Evolutionary conservation across 1,284 basidiomycete species (phyloP).

Genomic region (Malassezia sympodialis): DNA sequence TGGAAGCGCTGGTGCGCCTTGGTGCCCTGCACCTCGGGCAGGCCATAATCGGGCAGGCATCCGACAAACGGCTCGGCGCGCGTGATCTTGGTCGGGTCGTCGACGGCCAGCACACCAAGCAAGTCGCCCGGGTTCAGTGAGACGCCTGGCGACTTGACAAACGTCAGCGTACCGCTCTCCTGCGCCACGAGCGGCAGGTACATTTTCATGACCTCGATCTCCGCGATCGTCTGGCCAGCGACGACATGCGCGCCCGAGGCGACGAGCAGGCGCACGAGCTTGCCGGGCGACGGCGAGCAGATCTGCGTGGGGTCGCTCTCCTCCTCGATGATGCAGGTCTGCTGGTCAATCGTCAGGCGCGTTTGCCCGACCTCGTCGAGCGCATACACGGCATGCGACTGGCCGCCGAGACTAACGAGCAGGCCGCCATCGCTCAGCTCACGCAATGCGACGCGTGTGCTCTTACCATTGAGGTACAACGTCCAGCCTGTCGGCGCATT

Average conservation of each 20-base stretch:
- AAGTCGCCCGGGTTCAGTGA: constrained; percentile 96
- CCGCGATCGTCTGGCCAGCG: constrained; percentile 91
- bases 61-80: constrained; percentile 97
- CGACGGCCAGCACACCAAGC: constrained; percentile 88
- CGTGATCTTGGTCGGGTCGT: constrained; percentile 91
- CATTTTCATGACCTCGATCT: constrained; percentile 63
- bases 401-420: constrained; percentile 78
- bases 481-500: constrained; percentile 82
- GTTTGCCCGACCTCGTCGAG: constrained; percentile 75
- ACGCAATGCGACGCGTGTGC: constrained; percentile 49
- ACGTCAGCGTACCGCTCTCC: constrained; percentile 70
- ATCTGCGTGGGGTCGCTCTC: constrained; percentile 98
- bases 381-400: constrained; percentile 97
- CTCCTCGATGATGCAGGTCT: constrained; percentile 96
- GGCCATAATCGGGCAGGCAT: constrained; percentile 57
- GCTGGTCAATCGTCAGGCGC: constrained; percentile 79
- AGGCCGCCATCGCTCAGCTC: constrained; percentile 90
- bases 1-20: constrained; percentile 82
- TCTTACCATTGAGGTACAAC: constrained; percentile 79
- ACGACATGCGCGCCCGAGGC: constrained; percentile 95
- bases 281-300: constrained; percentile 89
- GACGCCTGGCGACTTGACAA: constrained; percentile 95
- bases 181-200: constrained; percentile 63
- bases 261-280: constrained; percentile 86
- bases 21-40: constrained; percentile 73